Evolutionary conservation across 192 early-diverging fungal species (phyloP), one percentile per base, ranked within the genome.

Genomic region (Phycomyces nitens): DNA sequence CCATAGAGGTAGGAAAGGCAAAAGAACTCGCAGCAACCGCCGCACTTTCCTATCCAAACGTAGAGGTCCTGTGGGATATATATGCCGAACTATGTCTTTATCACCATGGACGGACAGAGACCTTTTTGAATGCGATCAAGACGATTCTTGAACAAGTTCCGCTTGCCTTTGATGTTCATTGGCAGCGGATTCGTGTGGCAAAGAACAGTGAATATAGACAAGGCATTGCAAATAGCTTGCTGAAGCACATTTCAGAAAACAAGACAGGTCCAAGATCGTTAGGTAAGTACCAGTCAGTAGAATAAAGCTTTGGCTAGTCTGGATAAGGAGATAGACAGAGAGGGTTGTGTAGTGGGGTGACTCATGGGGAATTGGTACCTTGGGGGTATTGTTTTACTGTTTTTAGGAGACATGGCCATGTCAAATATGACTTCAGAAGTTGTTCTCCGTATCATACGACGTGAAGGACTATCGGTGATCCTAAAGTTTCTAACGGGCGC

Each of bases 21-120:
- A 8, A 42, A 8, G 24, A 55, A 10, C n/a, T 56, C 14, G 40
- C 41, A 7, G n/a, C 12, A 9, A 18, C 21, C 0, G 21, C 29
- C 0, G 47, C 15, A 14, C 9, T 24, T 8, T 24, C 51, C 3
- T n/a, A 56, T 47, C 53, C 53, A 26, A 21, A 56, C 15, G 38
- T 53, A 7, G 63, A 64, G 21, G 29, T 64, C 34, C 29, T 64
- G 3, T 27, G 16, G 12, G 23, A 39, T 22, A 51, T 64, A 14
- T 53, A 64, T 16, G 23, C 53, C 3, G 63, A 64, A 9, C 16
- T 64, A 12, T 64, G 51, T 5, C n/a, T 64, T 0, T 64, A 64
- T 56, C 49, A 53, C 8, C 26, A 64, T 44, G 38, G 63, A 43
- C 9, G 15, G 8, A 43, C 61, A n/a, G 34, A 51, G 16, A 23